Base-by-base conservation (phyloP, 441 rosid genomes). In the Sinapis alba region DNA sequence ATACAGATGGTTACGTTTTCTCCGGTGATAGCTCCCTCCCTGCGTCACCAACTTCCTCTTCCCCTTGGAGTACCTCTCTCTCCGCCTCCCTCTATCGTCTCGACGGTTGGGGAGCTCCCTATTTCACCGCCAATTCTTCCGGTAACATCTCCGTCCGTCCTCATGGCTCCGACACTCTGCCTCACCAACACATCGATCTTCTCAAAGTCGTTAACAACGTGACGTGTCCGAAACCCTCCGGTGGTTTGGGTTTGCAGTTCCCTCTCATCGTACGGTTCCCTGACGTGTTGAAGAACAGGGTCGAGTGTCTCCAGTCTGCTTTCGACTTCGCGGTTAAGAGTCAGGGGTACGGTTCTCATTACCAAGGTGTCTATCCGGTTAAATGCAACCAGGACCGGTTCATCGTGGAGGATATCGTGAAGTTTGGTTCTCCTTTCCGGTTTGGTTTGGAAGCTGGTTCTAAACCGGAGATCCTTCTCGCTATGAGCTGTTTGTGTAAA, bases 381-480 rank as follows among this genome's bases (percentile, higher is more conserved):
- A 94, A 94, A 82, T 94, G 97, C 69, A 94, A 94, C 84, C 97
- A 94, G 60, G 97, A 94, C 74, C 87, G 96, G 15, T 94, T 86
- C 57, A 89, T 94, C 5, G 88, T 94, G 6, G 97, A 92, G 51
- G 98, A 94, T 78, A 87, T 94, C n/a, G 97, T 94, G 58, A 80
- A 71, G 34, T 92, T 90, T 47, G 98, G 98, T 6, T 87, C 86
- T 7, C 64, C 78, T 9, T 92, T 89, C 78, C 86, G 96, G 20
- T 92, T 94, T 76, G 98, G 97, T 3, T 73, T 94, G 28, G 97
- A 94, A 63, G 96, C 97, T 58, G 98, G 98, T 60, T 94, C 98
- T 0, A 94, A 94, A 26, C 98, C 97, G 13, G 97, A 94, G 85
- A 93, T 94, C 2, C 91, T 94, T 7, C 80, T 94, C 5, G 97